Percentiles rank a stretch among this genome's conserved stretches.
phyloP scores from a whole-genome alignment of 2,329 filamentous ascomycete species.

The Paecilomyces formosus region DNA sequence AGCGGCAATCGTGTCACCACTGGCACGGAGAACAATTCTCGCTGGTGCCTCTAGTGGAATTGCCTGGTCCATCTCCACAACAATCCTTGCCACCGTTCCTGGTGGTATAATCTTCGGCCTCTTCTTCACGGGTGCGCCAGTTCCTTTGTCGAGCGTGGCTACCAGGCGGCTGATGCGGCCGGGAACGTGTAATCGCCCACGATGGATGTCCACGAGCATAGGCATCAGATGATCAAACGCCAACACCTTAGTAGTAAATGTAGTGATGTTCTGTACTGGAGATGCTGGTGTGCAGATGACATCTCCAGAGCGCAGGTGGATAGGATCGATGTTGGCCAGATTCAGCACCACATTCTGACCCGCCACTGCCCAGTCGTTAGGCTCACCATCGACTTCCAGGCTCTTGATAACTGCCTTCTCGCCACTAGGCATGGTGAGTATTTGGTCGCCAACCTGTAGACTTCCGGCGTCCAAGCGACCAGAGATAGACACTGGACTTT shows the following conservation, averaged over 20 bases:
- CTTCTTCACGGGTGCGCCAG: slow-evolving; percentile 69
- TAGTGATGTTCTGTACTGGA: slow-evolving; percentile 63
- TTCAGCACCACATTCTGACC: slow-evolving; percentile 85
- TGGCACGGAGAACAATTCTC: slow-evolving; percentile 70
- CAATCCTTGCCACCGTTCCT: slow-evolving; percentile 66
- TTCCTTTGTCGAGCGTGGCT: slow-evolving; percentile 70
- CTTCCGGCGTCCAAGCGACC: slow-evolving; percentile 80
- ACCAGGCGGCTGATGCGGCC: slow-evolving; percentile 66
- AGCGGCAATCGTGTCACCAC: slow-evolving; percentile 79
- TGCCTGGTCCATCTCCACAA: slow-evolving; percentile 64
- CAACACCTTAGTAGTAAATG: slow-evolving; percentile 74
- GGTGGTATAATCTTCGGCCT: slow-evolving; percentile 78
- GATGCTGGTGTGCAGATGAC: slow-evolving; percentile 66
- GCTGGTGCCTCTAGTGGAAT: slow-evolving; percentile 75
- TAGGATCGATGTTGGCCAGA: slow-evolving; percentile 73
- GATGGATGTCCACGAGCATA: slow-evolving; percentile 81
- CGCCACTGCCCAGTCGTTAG: slow-evolving; percentile 81
- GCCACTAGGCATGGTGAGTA: slow-evolving; percentile 72
- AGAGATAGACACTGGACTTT: slow-evolving; percentile 75
- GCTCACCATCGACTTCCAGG: slow-evolving; percentile 66
- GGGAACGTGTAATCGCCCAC: slow-evolving; percentile 71
- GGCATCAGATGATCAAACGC: slow-evolving; percentile 87
- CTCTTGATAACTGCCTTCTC: slow-evolving; percentile 76
- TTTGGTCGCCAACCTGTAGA: slow-evolving; percentile 72
- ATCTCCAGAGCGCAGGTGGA: slow-evolving; percentile 76